These are phyloP conservation scores for Penicillium samsonianum DNA, from an alignment of 495 filamentous ascomycete species.

Conservation along the genomic window DNA sequence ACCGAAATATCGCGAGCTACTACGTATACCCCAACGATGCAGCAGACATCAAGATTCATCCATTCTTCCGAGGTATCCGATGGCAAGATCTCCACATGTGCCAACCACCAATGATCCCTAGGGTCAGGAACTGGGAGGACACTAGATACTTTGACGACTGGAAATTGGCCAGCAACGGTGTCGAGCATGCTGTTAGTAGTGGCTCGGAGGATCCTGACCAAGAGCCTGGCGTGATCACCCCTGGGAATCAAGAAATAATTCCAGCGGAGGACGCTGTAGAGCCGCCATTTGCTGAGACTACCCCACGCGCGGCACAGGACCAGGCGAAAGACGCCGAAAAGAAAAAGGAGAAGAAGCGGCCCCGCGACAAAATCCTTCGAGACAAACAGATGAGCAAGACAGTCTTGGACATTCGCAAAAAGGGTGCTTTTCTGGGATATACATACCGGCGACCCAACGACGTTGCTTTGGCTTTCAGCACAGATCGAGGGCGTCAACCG, in stretches of 20 bases:
- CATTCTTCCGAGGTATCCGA: slow-evolving; percentile 66
- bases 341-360: slow-evolving; percentile 64
- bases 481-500: slow-evolving; percentile 35
- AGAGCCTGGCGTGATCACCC: slow-evolving; percentile 19
- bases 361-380: slow-evolving; percentile 76
- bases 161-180: slow-evolving; percentile 59
- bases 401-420: slow-evolving; percentile 76
- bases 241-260: slow-evolving; percentile 10
- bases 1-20: slow-evolving; percentile 42
- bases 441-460: slow-evolving; percentile 68
- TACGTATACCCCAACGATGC: slow-evolving; percentile 80
- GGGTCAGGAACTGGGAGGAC: slow-evolving; percentile 69
- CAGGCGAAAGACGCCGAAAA: slow-evolving; percentile 27
- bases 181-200: slow-evolving; percentile 36
- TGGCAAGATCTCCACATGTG: slow-evolving; percentile 70
- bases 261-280: background rate
- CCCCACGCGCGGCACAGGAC: slow-evolving; percentile 5
- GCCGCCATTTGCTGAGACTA: background rate
- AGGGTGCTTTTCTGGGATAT: slow-evolving; percentile 86
- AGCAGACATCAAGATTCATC: slow-evolving; percentile 75
- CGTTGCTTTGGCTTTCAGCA: slow-evolving; percentile 34
- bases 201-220: slow-evolving; percentile 19
- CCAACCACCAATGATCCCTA: slow-evolving; percentile 75
- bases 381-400: slow-evolving; percentile 63
- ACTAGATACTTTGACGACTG: slow-evolving; percentile 90